Conservation (phyloP, 345 rosid species). For the Kernera saxatilis region DNA sequence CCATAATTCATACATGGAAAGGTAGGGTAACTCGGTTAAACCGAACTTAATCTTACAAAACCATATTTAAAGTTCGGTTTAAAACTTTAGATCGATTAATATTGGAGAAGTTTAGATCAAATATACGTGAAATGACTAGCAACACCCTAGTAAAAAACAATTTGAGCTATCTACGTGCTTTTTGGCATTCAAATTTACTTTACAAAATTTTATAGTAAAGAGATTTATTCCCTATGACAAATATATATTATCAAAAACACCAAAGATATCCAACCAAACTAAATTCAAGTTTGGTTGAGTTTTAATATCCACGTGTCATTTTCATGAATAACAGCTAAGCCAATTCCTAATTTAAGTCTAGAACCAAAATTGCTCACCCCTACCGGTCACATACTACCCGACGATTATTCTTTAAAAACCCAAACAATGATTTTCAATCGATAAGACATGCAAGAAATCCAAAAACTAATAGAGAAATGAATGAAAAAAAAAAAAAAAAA, state of each 20-base stretch:
- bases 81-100: too few relatives aligned
- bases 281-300: neutral
- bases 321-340: conserved; percentile 5
- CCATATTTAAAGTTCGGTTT: too few relatives aligned
- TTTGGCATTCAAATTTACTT: neutral
- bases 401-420: conserved; percentile 2
- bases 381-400: neutral
- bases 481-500: neutral
- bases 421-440: conserved; percentile 10
- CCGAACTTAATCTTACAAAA: too few relatives aligned
- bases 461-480: neutral
- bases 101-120: neutral
- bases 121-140: neutral
- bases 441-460: conserved; percentile 19
- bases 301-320: neutral
- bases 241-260: neutral
- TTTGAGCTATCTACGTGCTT: neutral
- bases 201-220: neutral
- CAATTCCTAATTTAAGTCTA: neutral
- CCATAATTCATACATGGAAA: too few relatives aligned
- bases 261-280: neutral
- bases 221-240: neutral
- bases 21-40: too few relatives aligned
- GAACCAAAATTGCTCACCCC: neutral
- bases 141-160: neutral